These are phyloP conservation scores for Ophiostoma australiae DNA, from an alignment of 2,329 filamentous ascomycete genomes.

Conservation along the genomic window DNA sequence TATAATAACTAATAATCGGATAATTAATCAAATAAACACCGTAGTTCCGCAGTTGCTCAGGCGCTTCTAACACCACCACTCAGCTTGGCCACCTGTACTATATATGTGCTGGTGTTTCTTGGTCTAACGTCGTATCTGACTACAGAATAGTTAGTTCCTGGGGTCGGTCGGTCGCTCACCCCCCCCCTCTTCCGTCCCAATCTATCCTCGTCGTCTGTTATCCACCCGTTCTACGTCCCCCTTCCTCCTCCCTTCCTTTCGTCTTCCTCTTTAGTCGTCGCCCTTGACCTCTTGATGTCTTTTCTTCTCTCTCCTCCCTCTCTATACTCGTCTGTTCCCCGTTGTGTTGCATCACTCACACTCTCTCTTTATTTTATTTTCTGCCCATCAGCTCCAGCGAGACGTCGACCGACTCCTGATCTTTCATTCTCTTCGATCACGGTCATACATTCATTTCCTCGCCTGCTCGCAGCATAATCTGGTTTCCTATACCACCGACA, in stretches of 20 bases:
- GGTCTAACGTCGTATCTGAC: not conserved
- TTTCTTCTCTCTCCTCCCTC: slow-evolving; percentile 14
- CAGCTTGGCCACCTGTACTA: not conserved
- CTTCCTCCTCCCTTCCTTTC: not conserved
- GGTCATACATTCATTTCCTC: not conserved
- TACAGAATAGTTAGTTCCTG: not conserved
- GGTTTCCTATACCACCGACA: not conserved
- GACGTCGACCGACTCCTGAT: slow-evolving; percentile 26
- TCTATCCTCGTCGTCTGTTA: not conserved
- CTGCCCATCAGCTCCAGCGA: slow-evolving; percentile 18
- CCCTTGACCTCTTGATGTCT: slow-evolving; percentile 10
- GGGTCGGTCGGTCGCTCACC: not conserved
- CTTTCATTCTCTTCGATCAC: slow-evolving; percentile 16
- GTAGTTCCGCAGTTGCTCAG: not conserved
- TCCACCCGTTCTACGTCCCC: not conserved
- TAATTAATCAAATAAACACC: slow-evolving; percentile 2
- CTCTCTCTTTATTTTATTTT: slow-evolving; percentile 17
- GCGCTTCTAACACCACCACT: not conserved
- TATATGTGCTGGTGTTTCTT: not conserved
- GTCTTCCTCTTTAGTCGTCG: slow-evolving; percentile 12
- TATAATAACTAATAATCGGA: not conserved
- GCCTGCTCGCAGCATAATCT: not conserved
- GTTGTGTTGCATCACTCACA: slow-evolving; percentile 5
- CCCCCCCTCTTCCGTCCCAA: not conserved
- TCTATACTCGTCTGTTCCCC: not conserved